phyloP scores from a whole-genome alignment of 257 asterid genomes.

The Ajuga chamaepitys region DNA sequence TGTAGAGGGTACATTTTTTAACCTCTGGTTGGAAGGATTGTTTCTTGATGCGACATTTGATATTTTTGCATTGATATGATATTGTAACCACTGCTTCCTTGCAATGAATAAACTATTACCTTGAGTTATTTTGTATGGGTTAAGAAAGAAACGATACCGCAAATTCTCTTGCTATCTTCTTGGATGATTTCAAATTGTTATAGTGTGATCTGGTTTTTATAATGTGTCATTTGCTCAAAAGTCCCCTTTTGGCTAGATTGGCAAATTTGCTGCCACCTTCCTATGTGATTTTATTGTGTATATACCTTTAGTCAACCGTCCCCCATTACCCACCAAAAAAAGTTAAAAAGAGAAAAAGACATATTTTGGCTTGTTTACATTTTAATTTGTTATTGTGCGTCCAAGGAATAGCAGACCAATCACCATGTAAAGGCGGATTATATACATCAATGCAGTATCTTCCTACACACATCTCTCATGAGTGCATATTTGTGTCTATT shows the following conservation, averaged over 20 bases:
- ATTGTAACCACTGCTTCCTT: not conserved
- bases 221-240: not conserved
- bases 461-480: not conserved
- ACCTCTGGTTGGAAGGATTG: not conserved
- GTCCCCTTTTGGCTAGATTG: not conserved
- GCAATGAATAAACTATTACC: not conserved
- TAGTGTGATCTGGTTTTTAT: not conserved
- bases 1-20: not conserved
- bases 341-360: too few species aligned
- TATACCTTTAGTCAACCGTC: not conserved
- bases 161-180: not conserved
- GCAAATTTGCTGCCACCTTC: not conserved
- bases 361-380: too few species aligned
- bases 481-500: not conserved
- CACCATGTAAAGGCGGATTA: not conserved
- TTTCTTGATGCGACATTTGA: not conserved
- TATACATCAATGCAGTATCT: not conserved
- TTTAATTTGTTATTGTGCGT: too few species aligned
- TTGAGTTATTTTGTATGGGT: not conserved
- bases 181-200: not conserved
- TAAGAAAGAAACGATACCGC: not conserved
- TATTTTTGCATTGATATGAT: not conserved
- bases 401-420: not conserved
- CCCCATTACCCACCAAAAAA: too few species aligned
- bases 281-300: not conserved